Evolutionary conservation across 352 stramenopile species (phyloP).

Genomic region (Chrysophaeum taylorii): DNA sequence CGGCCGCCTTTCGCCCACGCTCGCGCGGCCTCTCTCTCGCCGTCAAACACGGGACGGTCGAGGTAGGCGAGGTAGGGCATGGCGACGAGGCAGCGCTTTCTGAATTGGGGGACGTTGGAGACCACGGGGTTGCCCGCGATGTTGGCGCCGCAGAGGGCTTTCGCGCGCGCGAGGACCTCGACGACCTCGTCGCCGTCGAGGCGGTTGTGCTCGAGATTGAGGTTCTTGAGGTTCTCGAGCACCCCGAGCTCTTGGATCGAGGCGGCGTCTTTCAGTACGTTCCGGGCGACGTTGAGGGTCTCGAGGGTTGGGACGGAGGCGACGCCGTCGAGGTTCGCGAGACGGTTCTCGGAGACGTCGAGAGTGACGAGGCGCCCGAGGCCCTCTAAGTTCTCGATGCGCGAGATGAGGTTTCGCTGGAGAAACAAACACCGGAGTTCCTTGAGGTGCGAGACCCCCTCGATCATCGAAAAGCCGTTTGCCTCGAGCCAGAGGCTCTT

Average conservation of each 20-base stretch:
- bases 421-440: conserved; percentile 79
- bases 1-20: conserved; percentile 72
- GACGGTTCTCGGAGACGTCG: conserved; percentile 77
- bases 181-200: conserved; percentile 55
- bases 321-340: conserved; percentile 58
- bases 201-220: conserved; percentile 80
- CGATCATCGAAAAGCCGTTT: conserved; percentile 75
- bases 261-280: conserved; percentile 51
- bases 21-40: conserved; percentile 62
- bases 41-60: conserved; percentile 81
- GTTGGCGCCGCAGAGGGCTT: conserved; percentile 49
- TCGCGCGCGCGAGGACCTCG: conserved; percentile 59
- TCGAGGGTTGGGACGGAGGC: conserved; percentile 53
- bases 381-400: conserved; percentile 46
- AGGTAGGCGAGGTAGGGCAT: conserved; percentile 77
- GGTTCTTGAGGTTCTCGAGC: conserved; percentile 65
- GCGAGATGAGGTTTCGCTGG: conserved; percentile 77
- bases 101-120: conserved; percentile 71
- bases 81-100: conserved; percentile 77
- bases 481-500: conserved; percentile 89
- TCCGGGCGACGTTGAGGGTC: conserved; percentile 82
- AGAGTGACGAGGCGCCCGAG: conserved; percentile 64
- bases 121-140: conserved; percentile 74
- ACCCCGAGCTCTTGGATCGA: conserved; percentile 60
- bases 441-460: conserved; percentile 55